A percentile compares a stretch with the other conserved stretches of the same genome.
Conservation (phyloP, 2,329 filamentous ascomycete species). For the Aspergillus sp. region DNA sequence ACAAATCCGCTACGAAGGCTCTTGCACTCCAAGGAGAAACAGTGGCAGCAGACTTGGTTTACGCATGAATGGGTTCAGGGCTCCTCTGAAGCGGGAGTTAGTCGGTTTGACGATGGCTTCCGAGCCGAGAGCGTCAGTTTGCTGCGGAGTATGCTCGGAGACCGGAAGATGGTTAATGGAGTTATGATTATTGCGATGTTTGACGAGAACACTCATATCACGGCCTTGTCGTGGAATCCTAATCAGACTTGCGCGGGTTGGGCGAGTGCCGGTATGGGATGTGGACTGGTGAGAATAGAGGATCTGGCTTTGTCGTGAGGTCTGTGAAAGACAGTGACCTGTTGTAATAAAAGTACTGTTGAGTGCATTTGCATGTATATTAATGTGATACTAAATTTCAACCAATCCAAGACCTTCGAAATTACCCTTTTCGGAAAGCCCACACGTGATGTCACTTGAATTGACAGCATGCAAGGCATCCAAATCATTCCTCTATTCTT, state of each 20-base stretch:
- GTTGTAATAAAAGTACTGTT: neutral
- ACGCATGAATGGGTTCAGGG: constrained; percentile 46
- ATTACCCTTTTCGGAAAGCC: neutral
- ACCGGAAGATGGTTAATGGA: constrained; percentile 25
- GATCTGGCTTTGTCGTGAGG: constrained; percentile 46
- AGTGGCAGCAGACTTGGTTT: constrained; percentile 52
- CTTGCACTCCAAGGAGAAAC: constrained; percentile 42
- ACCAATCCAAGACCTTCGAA: neutral
- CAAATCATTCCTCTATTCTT: neutral
- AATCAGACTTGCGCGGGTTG: constrained; percentile 58
- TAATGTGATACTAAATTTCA: too few species aligned
- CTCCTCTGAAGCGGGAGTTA: constrained; percentile 22
- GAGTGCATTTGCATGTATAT: neutral
- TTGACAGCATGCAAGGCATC: too few species aligned
- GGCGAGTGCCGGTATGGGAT: constrained; percentile 59
- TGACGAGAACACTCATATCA: constrained; percentile 56
- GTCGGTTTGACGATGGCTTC: constrained; percentile 39
- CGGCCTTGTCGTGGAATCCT: constrained; percentile 59
- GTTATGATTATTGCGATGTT: constrained; percentile 42
- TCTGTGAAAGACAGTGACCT: constrained; percentile 1
- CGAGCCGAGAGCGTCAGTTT: constrained; percentile 31
- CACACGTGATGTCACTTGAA: neutral
- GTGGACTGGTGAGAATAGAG: constrained; percentile 58
- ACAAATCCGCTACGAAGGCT: constrained; percentile 47
- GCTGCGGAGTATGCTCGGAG: constrained; percentile 22